Evolutionary conservation across 352 stramenopile species (phyloP).

Genomic region (Globisporangium lucens): DNA sequence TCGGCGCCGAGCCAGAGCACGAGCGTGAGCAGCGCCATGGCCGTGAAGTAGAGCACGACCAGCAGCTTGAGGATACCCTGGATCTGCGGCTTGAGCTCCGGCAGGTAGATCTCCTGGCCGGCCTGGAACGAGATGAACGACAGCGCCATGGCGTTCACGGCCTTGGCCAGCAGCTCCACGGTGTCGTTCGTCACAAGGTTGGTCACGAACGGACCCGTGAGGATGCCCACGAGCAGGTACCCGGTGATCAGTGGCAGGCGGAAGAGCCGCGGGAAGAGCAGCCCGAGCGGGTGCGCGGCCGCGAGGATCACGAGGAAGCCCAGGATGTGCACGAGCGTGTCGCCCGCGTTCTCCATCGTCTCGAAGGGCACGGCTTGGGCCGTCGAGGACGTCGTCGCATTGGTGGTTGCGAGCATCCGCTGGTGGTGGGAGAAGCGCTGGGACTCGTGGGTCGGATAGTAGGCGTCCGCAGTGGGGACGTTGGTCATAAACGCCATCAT

Average conservation of each 20-base stretch:
- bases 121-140: slow-evolving; percentile 79
- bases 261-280: background rate
- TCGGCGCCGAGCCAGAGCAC: slow-evolving; percentile 31
- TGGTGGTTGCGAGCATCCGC: background rate
- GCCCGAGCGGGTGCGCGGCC: background rate
- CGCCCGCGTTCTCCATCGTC: slow-evolving; percentile 3
- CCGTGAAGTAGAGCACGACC: slow-evolving; percentile 40
- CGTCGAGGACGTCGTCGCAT: background rate
- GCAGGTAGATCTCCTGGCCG: slow-evolving; percentile 68
- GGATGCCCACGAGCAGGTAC: background rate
- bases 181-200: background rate
- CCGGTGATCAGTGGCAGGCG: background rate
- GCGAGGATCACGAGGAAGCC: background rate
- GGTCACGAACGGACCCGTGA: background rate
- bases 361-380: background rate
- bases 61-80: slow-evolving; percentile 57
- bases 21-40: slow-evolving; percentile 52
- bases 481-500: background rate
- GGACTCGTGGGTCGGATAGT: background rate
- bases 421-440: background rate
- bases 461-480: background rate
- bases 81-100: slow-evolving; percentile 58
- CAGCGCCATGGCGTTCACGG: slow-evolving; percentile 50
- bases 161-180: background rate
- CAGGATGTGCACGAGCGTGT: background rate